Evolutionary conservation across 2,329 filamentous ascomycete species (phyloP), one percentile per base, ranked within the genome.

Genomic region (Ambrosiella cleistominuta): DNA sequence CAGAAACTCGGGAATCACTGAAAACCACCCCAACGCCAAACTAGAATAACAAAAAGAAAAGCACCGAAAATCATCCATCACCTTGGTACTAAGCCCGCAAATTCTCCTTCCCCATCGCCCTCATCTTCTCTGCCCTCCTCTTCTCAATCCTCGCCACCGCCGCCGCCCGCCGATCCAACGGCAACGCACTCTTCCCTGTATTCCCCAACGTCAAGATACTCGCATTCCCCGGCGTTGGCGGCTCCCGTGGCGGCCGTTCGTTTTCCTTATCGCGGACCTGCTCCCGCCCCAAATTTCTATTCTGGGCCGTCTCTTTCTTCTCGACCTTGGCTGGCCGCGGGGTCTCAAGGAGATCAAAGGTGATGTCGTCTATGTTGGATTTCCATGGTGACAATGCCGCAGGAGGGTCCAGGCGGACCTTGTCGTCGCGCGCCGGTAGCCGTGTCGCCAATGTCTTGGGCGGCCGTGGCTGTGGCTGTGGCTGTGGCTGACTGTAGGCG

Each of bases 111-210:
- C 64, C 66, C 56, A 63, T 65, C 39, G 52, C 38, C 59, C 67
- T 68, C 65, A 69, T 70, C 65, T 76, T 75, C 65, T 79, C 73
- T n/a, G 72, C 71, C 65, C 73, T 74, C 64, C 76, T 73, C 66
- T 74, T 71, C 66, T 79, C 74, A 12, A 81, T 72, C 7, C 77
- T 69, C 47, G 77, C 78, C 56, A 78, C 70, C 9, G 77, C 78
- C 1, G 77, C 78, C 6, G 76, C 74, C 51, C 72, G 71, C 39
- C 79, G 71, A 55, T 77, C 75, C 2, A 75, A 72, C 7, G 78
- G 71, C 11, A 81, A 51, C 5, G 51, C 57, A 36, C 71, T 70
- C 60, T 71, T 72, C 3, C 73, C 70, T 4, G 69, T 66, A 55
- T 73, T 74, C 19, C 65, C 69, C 36, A 68, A 61, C 56, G 68